Percentiles rank a stretch among this genome's conserved stretches.
These are phyloP conservation scores for Lactifluus pinguis DNA, from an alignment of 768 basidiomycete species.

Conservation along the genomic window DNA sequence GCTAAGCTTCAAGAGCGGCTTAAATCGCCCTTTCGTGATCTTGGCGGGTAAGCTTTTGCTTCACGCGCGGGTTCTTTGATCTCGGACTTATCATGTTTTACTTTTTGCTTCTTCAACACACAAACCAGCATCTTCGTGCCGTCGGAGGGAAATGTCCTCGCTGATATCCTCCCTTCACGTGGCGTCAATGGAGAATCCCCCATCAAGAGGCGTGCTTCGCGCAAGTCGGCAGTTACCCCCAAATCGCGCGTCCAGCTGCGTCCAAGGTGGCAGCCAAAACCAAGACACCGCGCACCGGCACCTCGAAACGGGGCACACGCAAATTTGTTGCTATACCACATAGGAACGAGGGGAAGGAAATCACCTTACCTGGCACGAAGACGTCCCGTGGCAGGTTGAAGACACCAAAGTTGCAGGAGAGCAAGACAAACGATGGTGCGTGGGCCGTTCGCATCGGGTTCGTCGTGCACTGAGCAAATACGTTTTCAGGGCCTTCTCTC, in stretches of 20 bases:
- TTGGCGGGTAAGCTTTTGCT: conserved; percentile 26
- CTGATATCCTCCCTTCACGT: conserved; percentile 44
- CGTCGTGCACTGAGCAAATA: too few species aligned
- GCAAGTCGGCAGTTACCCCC: neutral
- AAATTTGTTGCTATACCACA: too few species aligned
- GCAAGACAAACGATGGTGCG: too few species aligned
- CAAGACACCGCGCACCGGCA: neutral
- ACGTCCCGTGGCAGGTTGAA: too few species aligned
- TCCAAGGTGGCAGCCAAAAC: neutral
- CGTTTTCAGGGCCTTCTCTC: too few species aligned
- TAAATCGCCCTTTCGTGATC: conserved; percentile 58
- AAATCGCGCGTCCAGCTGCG: neutral
- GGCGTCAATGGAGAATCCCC: conserved; percentile 42
- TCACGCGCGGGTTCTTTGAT: neutral
- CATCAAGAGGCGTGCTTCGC: conserved; percentile 21
- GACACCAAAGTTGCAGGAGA: too few species aligned
- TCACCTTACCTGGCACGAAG: too few species aligned
- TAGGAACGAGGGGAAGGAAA: too few species aligned
- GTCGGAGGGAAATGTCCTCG: conserved; percentile 37
- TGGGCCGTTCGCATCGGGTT: too few species aligned
- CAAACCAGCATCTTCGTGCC: conserved; percentile 44
- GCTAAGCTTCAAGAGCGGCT: conserved; percentile 51
- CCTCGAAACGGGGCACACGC: too few species aligned
- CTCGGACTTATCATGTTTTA: neutral
- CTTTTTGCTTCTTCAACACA: neutral